Conservation (phyloP, 345 rosid species). For the Mangifera indica region DNA sequence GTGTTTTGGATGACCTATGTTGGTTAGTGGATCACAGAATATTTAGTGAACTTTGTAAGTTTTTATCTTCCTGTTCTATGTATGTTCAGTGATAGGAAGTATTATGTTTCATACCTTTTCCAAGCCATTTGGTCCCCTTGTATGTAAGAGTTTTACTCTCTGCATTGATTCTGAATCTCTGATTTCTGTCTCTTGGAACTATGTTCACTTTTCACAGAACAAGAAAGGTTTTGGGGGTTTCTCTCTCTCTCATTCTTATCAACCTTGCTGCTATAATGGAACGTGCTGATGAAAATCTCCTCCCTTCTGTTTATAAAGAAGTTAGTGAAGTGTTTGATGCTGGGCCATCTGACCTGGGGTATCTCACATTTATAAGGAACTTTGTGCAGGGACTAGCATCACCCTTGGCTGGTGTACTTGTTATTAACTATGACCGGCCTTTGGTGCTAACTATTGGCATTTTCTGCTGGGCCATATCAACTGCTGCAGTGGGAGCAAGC, state of each 20-base stretch:
- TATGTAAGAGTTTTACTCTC: slow-evolving; percentile 2
- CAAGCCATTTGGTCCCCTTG: background rate
- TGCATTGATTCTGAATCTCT: slow-evolving; percentile 17
- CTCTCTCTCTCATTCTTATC: slow-evolving; percentile 79
- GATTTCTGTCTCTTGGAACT: slow-evolving; percentile 18
- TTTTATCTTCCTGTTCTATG: slow-evolving; percentile 3
- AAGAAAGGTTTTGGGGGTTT: slow-evolving; percentile 73
- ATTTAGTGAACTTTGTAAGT: background rate
- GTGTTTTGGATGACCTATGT: background rate
- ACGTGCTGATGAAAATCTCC: slow-evolving; percentile 90
- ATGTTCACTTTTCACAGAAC: slow-evolving; percentile 51
- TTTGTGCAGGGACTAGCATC: slow-evolving; percentile 89
- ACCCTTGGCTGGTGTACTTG: slow-evolving; percentile 87
- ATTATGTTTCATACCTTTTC: background rate
- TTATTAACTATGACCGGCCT: slow-evolving; percentile 81
- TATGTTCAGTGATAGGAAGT: background rate
- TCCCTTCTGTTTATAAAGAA: slow-evolving; percentile 96
- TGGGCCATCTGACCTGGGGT: slow-evolving; percentile 92
- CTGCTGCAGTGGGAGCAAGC: slow-evolving; percentile 93
- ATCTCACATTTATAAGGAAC: slow-evolving; percentile 92
- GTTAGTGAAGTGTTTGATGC: slow-evolving; percentile 94
- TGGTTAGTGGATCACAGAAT: background rate
- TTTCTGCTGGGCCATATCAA: slow-evolving; percentile 90
- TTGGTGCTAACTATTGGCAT: slow-evolving; percentile 85
- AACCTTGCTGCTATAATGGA: slow-evolving; percentile 97